phyloP scores from a whole-genome alignment of 805 yeast species.

The Pichia phayaonensis region DNA sequence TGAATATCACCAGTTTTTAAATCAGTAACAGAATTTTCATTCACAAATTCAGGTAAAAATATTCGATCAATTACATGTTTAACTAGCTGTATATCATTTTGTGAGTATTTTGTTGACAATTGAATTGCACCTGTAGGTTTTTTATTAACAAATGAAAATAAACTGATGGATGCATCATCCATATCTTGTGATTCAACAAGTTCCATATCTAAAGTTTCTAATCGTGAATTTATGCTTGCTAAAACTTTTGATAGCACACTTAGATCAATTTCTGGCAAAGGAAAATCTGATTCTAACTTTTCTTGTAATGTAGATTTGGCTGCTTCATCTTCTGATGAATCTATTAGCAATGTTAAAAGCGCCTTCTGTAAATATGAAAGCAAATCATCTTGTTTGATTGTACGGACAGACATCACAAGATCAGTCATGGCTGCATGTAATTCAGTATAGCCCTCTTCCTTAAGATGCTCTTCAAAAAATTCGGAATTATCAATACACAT shows the following conservation, averaged over 20 bases:
- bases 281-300: not conserved
- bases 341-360: not conserved
- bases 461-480: not conserved
- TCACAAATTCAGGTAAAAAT: conserved; percentile 19
- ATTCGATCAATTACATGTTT: conserved; percentile 37
- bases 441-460: not conserved
- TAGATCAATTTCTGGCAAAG: not conserved
- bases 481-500: not conserved
- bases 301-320: not conserved
- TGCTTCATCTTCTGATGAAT: not conserved
- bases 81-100: conserved; percentile 37
- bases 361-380: conserved; percentile 5
- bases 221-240: conserved; percentile 19
- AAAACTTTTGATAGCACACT: conserved; percentile 11
- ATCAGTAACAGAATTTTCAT: not conserved
- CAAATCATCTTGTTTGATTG: conserved; percentile 3
- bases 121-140: conserved; percentile 32
- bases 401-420: conserved; percentile 11
- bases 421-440: conserved; percentile 15
- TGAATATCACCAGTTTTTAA: not conserved
- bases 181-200: conserved; percentile 27
- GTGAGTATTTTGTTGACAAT: conserved; percentile 28
- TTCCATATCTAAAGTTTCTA: conserved; percentile 35
- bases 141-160: conserved; percentile 35
- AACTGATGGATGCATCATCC: conserved; percentile 25